phyloP scores from a whole-genome alignment of 169 alveolate genomes.

The Cryptosporidium canis region DNA sequence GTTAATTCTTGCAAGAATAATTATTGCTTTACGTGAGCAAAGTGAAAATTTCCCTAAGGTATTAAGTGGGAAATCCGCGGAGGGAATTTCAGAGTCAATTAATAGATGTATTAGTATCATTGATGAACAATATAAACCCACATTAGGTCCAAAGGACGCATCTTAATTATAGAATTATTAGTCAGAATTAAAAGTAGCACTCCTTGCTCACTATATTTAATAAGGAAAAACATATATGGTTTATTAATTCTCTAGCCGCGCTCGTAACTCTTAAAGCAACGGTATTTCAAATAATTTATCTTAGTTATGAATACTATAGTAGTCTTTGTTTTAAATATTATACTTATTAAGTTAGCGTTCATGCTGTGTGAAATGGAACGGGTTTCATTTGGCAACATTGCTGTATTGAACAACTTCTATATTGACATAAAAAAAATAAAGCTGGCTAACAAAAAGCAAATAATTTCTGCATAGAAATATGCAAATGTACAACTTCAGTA shows the following conservation, averaged over 20 bases:
- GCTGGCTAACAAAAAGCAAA: neutral
- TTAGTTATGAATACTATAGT: neutral
- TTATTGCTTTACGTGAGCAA: constrained; percentile 41
- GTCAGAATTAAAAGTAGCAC: neutral
- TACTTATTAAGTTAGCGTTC: neutral
- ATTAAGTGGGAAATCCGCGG: constrained; percentile 12
- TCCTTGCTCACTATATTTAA: neutral
- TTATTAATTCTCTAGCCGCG: neutral
- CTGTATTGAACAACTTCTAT: constrained; percentile 7
- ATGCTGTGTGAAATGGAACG: neutral
- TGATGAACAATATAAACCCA: constrained; percentile 41
- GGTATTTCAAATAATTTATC: neutral
- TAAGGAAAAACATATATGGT: neutral
- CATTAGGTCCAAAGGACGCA: neutral
- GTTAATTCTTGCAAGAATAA: constrained; percentile 61
- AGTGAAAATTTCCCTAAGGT: constrained; percentile 8
- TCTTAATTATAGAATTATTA: neutral
- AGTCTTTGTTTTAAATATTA: neutral
- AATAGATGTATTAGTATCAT: constrained; percentile 44
- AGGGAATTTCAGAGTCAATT: constrained; percentile 20
- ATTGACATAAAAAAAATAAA: neutral
- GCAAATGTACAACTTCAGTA: neutral
- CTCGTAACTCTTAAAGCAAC: neutral
- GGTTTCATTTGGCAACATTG: neutral
- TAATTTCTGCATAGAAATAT: neutral